Evolutionary conservation across 768 basidiomycete genomes (phyloP).

Genomic region (Macrolepiota dolichaula): DNA sequence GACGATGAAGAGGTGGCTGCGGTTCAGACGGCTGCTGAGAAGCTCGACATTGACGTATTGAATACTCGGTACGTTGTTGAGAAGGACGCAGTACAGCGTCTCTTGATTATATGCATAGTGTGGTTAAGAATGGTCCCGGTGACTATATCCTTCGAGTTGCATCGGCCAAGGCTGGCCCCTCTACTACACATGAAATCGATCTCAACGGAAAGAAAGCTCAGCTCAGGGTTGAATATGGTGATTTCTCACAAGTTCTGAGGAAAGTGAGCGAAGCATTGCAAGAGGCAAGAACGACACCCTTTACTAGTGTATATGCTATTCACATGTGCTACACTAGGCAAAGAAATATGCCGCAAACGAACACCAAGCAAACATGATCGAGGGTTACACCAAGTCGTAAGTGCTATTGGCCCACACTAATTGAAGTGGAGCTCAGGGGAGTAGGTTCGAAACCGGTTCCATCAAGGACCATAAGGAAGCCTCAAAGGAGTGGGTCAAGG

Average conservation of each 20-base stretch:
- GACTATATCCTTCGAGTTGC: conserved; percentile 76
- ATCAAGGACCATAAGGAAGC: conserved; percentile 78
- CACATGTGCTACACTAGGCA: conserved; percentile 44
- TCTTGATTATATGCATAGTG: conserved; percentile 33
- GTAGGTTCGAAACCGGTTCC: conserved; percentile 74
- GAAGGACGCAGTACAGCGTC: not conserved
- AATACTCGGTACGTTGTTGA: conserved; percentile 65
- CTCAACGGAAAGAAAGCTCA: conserved; percentile 39
- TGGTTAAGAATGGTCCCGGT: conserved; percentile 61
- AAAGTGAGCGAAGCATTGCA: conserved; percentile 53
- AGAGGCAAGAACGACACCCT: conserved; percentile 39
- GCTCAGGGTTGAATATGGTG: conserved; percentile 71
- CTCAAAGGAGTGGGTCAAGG: conserved; percentile 81
- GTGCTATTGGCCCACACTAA: conserved; percentile 15
- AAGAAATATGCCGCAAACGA: conserved; percentile 72
- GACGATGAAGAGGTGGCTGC: conserved; percentile 76
- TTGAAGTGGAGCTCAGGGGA: not conserved
- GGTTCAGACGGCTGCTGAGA: conserved; percentile 74
- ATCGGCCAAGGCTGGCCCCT: conserved; percentile 47
- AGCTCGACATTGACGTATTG: conserved; percentile 67
- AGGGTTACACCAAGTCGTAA: conserved; percentile 76
- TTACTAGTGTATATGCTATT: not conserved
- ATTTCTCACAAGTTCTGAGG: conserved; percentile 56
- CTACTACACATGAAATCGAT: conserved; percentile 43
- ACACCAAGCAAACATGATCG: conserved; percentile 70